Evolutionary conservation across 768 basidiomycete genomes (phyloP).

Genomic region (Pleurotus tuber-regium): DNA sequence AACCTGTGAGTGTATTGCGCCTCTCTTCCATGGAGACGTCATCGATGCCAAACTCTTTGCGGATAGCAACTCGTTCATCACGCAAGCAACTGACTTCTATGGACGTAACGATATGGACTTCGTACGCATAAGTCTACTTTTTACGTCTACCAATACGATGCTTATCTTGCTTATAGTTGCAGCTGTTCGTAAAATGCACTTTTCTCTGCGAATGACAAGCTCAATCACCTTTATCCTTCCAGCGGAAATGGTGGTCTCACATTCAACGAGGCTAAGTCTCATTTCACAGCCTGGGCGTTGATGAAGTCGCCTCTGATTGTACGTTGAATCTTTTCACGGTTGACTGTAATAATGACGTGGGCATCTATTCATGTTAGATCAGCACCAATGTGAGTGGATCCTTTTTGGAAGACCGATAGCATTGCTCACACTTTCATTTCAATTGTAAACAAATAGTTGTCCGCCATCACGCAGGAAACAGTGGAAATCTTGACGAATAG

Average conservation of each 20-base stretch:
- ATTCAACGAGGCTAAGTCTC: constrained; percentile 62
- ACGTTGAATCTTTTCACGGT: too few species aligned
- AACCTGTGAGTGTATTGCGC: constrained; percentile 17
- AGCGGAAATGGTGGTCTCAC: constrained; percentile 65
- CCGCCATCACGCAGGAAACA: constrained; percentile 45
- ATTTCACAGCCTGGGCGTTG: constrained; percentile 72
- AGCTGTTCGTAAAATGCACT: neutral
- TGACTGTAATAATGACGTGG: too few species aligned
- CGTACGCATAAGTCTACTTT: constrained; percentile 27
- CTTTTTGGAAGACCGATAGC: too few species aligned
- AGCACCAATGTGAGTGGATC: constrained; percentile 48
- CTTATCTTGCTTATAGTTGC: neutral
- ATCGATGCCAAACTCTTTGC: neutral
- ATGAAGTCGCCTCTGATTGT: constrained; percentile 63
- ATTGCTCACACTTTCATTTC: too few species aligned
- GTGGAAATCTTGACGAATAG: constrained; percentile 58
- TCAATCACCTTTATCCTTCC: constrained; percentile 6
- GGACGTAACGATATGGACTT: constrained; percentile 72
- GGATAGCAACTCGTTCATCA: constrained; percentile 59
- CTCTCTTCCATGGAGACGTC: neutral
- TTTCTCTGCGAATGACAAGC: neutral
- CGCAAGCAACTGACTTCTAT: constrained; percentile 64
- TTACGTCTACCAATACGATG: constrained; percentile 4
- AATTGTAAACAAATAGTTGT: too few species aligned
- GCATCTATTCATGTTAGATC: too few species aligned